Evolutionary conservation across 495 filamentous ascomycete genomes (phyloP).

Genomic region (Glutinoglossum americanum): DNA sequence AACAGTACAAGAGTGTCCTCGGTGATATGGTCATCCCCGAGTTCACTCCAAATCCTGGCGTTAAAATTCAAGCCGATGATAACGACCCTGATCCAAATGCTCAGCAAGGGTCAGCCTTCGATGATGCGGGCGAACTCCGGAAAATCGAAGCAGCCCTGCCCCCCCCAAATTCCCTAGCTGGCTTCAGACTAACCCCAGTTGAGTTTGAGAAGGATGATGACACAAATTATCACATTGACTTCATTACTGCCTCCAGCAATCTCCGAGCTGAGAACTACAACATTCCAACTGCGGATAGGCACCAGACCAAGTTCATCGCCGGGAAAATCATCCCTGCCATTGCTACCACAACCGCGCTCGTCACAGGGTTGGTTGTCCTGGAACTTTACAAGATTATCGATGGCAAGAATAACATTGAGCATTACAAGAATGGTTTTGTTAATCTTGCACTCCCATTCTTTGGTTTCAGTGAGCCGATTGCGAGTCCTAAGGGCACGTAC

Average conservation of each 20-base stretch:
- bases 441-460: constrained; percentile 96
- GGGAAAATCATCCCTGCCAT: constrained; percentile 99
- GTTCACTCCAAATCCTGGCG: constrained; percentile 72
- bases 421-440: constrained; percentile 98
- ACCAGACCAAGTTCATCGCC: constrained; percentile 98
- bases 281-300: constrained; percentile 73
- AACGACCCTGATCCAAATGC: constrained; percentile 90
- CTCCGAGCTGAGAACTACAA: constrained; percentile 94
- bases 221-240: constrained; percentile 95
- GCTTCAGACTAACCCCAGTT: constrained; percentile 72
- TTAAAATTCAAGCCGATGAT: constrained; percentile 94
- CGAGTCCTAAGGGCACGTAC: constrained; percentile 81
- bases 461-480: constrained; percentile 91
- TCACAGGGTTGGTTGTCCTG: constrained; percentile 78
- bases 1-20: constrained; percentile 53
- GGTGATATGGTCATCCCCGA: constrained; percentile 93
- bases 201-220: constrained; percentile 99
- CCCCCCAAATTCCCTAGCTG: constrained; percentile 53
- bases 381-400: constrained; percentile 96
- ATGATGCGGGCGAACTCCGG: constrained; percentile 52
- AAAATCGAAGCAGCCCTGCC: constrained; percentile 47
- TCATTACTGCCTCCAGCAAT: constrained; percentile 95
- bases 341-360: constrained; percentile 87
- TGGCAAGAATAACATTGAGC: constrained; percentile 81
- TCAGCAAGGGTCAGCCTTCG: constrained; percentile 28